Percentiles rank a stretch among this genome's conserved stretches.
Conservation (phyloP, 2,329 filamentous ascomycete species). For the Aspergillus transmontanensis region DNA sequence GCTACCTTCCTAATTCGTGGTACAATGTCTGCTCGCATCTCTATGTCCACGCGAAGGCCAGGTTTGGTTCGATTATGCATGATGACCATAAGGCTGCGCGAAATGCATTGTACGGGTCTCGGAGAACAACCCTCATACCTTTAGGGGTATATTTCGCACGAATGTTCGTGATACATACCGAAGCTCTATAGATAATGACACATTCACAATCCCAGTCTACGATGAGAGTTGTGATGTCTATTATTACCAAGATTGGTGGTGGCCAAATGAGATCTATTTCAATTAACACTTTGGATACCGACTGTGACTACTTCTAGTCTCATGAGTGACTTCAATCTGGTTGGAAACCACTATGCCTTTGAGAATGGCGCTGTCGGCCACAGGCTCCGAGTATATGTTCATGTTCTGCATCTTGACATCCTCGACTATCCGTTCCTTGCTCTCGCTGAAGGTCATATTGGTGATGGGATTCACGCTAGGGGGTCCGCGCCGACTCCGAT, state of each 20-base stretch:
- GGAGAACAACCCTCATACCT: no score
- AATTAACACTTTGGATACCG: no score
- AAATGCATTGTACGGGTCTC: no score
- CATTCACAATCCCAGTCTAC: no score
- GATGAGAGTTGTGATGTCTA: neutral
- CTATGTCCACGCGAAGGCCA: no score
- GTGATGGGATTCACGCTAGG: neutral
- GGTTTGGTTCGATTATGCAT: no score
- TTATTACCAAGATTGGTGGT: neutral
- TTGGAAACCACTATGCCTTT: neutral
- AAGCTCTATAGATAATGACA: no score
- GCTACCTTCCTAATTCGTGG: no score
- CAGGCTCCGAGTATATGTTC: neutral
- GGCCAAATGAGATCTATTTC: neutral
- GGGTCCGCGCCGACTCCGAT: neutral
- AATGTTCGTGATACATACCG: neutral
- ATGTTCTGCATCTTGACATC: neutral
- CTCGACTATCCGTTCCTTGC: neutral
- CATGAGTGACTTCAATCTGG: neutral
- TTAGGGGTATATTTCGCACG: neutral
- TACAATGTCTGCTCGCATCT: no score
- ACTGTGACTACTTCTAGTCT: neutral
- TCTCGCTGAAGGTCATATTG: neutral
- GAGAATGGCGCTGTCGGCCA: neutral
- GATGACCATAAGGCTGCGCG: no score